Percentiles rank a stretch among this genome's conserved stretches.
These are phyloP conservation scores for Petunia axillaris DNA, from an alignment of 257 asterid species.

Conservation along the genomic window DNA sequence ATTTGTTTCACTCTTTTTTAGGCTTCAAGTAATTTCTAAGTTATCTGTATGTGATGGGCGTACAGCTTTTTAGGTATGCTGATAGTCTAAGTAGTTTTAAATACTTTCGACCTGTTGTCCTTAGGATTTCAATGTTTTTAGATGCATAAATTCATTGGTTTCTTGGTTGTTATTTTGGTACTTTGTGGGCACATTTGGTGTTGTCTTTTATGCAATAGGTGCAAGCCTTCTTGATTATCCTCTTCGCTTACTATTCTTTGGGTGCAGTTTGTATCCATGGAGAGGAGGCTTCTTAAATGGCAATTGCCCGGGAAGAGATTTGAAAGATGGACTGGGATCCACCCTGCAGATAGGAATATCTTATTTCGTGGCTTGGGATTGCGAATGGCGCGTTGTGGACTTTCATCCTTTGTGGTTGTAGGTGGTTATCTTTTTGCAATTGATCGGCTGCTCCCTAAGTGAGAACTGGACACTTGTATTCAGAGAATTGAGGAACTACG, in stretches of 20 bases:
- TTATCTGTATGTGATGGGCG: neutral
- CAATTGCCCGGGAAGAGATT: conserved; percentile 70
- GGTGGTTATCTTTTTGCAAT: conserved; percentile 76
- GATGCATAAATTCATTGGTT: neutral
- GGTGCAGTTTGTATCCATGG: conserved; percentile 74
- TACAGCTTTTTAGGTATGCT: neutral
- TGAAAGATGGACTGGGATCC: conserved; percentile 86
- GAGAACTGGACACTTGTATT: neutral
- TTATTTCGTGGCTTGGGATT: conserved; percentile 67
- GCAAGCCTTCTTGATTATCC: neutral
- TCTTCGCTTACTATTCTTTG: neutral
- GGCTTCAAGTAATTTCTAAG: neutral
- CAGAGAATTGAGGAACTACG: neutral
- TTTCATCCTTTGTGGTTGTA: conserved; percentile 69
- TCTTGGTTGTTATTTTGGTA: neutral
- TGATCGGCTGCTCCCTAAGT: conserved; percentile 42
- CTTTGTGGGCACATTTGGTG: neutral
- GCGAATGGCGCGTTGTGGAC: conserved; percentile 88
- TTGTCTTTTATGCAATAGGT: neutral
- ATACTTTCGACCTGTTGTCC: neutral
- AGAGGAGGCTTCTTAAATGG: conserved; percentile 88
- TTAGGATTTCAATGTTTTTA: neutral
- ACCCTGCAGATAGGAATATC: conserved; percentile 80
- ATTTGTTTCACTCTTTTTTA: neutral
- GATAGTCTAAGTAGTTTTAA: neutral